Evolutionary conservation across 2,329 filamentous ascomycete species (phyloP).

Genomic region (Didymella segeticola): DNA sequence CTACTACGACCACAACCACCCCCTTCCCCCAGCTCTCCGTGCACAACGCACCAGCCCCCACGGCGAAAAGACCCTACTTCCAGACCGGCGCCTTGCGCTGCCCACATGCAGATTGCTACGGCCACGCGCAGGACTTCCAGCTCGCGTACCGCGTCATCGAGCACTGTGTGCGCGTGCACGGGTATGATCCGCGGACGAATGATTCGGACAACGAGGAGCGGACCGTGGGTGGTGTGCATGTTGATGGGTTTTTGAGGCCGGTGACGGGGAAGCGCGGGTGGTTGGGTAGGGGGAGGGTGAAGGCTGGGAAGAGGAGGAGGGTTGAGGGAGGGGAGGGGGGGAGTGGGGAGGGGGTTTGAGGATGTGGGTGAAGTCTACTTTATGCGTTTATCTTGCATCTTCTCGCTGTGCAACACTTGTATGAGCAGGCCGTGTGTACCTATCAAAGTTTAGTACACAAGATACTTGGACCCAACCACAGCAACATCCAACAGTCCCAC

Average conservation of each 20-base stretch:
- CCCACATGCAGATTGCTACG: slow-evolving; percentile 42
- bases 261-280: slow-evolving; percentile 51
- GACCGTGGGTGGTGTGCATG: slow-evolving; percentile 68
- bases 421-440: too few relatives aligned
- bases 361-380: too few relatives aligned
- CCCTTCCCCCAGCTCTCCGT: neutral
- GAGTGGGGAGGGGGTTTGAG: too few relatives aligned
- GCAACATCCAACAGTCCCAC: too few relatives aligned
- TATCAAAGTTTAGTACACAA: too few relatives aligned
- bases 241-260: slow-evolving; percentile 70
- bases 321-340: neutral
- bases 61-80: slow-evolving; percentile 37
- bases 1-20: too few relatives aligned
- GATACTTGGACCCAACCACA: too few relatives aligned
- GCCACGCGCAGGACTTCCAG: slow-evolving; percentile 34
- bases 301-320: slow-evolving; percentile 21
- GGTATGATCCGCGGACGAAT: slow-evolving; percentile 49
- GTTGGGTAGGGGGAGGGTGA: slow-evolving; percentile 33
- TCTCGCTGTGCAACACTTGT: too few relatives aligned
- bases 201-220: slow-evolving; percentile 54
- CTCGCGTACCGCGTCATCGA: slow-evolving; percentile 44
- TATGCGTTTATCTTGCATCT: too few relatives aligned
- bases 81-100: slow-evolving; percentile 37
- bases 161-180: slow-evolving; percentile 58
- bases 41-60: neutral